Base-by-base conservation (phyloP, 1,139 yeast genomes). In the Geotrichum restrictum region DNA sequence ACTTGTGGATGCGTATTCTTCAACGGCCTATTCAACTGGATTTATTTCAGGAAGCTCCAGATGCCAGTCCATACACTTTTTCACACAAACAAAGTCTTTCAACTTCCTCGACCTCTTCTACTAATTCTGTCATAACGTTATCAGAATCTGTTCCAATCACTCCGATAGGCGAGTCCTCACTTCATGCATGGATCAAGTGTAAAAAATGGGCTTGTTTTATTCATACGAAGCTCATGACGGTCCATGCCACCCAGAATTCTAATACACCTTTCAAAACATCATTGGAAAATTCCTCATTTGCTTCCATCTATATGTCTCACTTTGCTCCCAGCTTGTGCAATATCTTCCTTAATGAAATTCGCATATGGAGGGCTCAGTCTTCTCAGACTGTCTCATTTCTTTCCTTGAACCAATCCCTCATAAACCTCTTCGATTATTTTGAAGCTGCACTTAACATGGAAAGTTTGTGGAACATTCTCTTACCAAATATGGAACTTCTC, bases 171-270 rank as follows among this genome's bases (percentile, higher is more conserved):
- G 48, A 45, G 19, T 22, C 34, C 7, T 16, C 47, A 6, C 19
- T 62, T 14, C 72, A 74, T 57, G 76, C 84, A 3, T 82, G 86
- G 85, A 78, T 77, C 33, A 91, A 88, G 68, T 80, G 93, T 57
- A 87, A 88, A 69, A 93, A 93, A 68, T 91, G 98, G 97, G 81
- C 95, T 0, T 82, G 83, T 62, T 40, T 36, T 32, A 46, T 51
- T 38, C 53, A 46, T n/a, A 45, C 49, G 3, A 34, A 34, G 16
- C 48, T 45, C 2, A 40, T 51, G 47, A 37, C 48, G 49, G 42
- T 42, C 11, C 42, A 38, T 16, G 44, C 50, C 21, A 46, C 49
- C 13, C 3, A 19, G n/a, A 24, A 32, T 11, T 18, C 43, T 14
- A 36, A 24, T n/a, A 16, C 37, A 4, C 29, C 21, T 10, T 19